Evolutionary conservation across 306 rosid genomes (phyloP).

Genomic region (Adenanthera pavonina): DNA sequence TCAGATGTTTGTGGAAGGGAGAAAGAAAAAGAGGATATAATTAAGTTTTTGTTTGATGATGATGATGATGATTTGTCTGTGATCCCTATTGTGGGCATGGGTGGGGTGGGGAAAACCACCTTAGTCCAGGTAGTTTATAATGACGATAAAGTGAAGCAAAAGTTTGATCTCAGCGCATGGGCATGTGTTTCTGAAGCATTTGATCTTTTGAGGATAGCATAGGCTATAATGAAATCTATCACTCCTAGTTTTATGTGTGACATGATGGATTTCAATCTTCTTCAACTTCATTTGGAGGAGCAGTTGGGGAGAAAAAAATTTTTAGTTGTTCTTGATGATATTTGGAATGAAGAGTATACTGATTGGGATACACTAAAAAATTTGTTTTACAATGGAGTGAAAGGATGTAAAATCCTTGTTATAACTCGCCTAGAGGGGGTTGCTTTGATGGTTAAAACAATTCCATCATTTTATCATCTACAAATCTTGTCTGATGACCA

Average conservation of each 20-base stretch:
- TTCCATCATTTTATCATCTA: background rate
- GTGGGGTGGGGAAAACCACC: conserved; percentile 21
- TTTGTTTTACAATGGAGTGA: background rate
- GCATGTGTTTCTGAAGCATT: background rate
- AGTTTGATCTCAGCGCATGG: background rate
- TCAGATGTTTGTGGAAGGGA: background rate
- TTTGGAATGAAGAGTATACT: conserved; percentile 17
- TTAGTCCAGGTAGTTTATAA: conserved; percentile 4
- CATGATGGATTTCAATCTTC: background rate
- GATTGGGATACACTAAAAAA: background rate
- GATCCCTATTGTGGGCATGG: background rate
- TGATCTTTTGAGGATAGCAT: background rate
- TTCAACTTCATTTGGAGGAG: conserved; percentile 16
- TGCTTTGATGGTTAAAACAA: background rate
- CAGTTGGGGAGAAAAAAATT: background rate
- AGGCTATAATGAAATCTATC: background rate
- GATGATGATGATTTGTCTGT: background rate
- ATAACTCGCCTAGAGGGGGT: conserved; percentile 17
- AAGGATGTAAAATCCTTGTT: conserved; percentile 36
- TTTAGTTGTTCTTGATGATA: conserved; percentile 34
- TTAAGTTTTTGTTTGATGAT: background rate
- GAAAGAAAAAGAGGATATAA: background rate
- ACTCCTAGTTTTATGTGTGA: background rate
- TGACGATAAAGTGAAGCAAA: conserved; percentile 15
- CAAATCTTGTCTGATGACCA: background rate